Percentiles rank a stretch among this genome's conserved stretches.
phyloP scores from a whole-genome alignment of 192 early-diverging fungal species.

The Diversispora eburnea region DNA sequence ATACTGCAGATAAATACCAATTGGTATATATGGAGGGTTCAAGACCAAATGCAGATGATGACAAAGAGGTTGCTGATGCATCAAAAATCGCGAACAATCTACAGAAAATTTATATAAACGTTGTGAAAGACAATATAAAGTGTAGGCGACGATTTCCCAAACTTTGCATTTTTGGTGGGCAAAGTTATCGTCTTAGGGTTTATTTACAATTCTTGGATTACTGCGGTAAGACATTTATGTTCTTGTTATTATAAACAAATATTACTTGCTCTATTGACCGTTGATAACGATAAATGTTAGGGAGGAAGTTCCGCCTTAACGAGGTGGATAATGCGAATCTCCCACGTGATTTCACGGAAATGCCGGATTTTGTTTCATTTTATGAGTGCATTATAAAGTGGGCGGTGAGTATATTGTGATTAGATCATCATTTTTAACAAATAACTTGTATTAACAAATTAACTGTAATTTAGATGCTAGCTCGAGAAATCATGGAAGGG shows the following conservation, averaged over 20 bases:
- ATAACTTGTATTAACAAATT: too few species aligned
- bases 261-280: constrained; percentile 4
- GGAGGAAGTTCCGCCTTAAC: constrained; percentile 28
- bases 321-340: constrained; percentile 26
- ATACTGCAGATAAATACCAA: constrained; percentile 26
- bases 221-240: constrained; percentile 25
- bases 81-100: constrained; percentile 26
- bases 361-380: not conserved
- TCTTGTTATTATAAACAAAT: constrained; percentile 4
- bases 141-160: constrained; percentile 17
- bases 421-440: too few species aligned
- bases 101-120: constrained; percentile 28
- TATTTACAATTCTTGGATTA: constrained; percentile 27
- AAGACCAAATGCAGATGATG: constrained; percentile 9
- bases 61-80: constrained; percentile 22
- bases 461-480: too few species aligned
- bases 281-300: constrained; percentile 15
- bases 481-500: too few species aligned
- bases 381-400: too few species aligned
- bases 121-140: constrained; percentile 27
- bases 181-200: constrained; percentile 25
- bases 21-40: constrained; percentile 28
- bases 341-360: constrained; percentile 26
- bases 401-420: too few species aligned
- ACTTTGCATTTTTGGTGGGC: constrained; percentile 27